Base-by-base conservation (phyloP, 1,284 basidiomycete genomes). In the Cryptococcus sp. region DNA sequence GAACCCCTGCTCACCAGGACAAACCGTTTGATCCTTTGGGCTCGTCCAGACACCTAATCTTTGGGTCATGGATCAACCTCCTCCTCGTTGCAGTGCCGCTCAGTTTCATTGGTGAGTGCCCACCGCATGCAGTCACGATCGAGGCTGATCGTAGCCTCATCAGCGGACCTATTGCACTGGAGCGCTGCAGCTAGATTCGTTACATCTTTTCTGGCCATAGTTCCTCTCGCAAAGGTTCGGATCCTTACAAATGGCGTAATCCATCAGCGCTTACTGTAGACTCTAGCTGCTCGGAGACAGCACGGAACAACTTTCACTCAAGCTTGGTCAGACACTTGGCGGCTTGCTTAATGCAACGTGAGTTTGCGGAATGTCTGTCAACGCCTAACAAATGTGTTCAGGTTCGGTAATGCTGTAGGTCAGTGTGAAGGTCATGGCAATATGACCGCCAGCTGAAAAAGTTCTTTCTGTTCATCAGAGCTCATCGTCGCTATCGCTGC, bases 401-500 rank as follows among this genome's bases (percentile, higher is more conserved):
- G 72, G 8, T 80, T 81, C 56, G 81, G 81, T 35, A 80, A 80
- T 57, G 81, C 80, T 20, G 80, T 82, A 2, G 31, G 31, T 35
- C 8, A 35, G 31, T 35, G 8, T 35, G 31, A 35, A 10, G 31
- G 13, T 35, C 13, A 8, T 5, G 31, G 31, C 5, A 35, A 35
- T 2, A 35, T 35, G 31, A 13, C 31, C 13, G 31, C 8, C 31
- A 13, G 31, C 31, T 35, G 31, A 35, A 2, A 35, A 5, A 13
- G 13, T 35, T 35, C n/a, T 35, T 35, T 13, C 31, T 35, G 31
- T 35, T 35, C 13, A 35, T 5, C 25, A 50, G 81, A 82, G 73
- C 88, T 93, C 53, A 93, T 94, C 66, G 90, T 93, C 44, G 89
- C 89, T 22, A 82, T 96, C 62, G 89, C 89, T 46, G 93, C 93